Evolutionary conservation across 2,329 filamentous ascomycete genomes (phyloP), one percentile per base, ranked within the genome.

Genomic region (Fusarium gaditjirri): DNA sequence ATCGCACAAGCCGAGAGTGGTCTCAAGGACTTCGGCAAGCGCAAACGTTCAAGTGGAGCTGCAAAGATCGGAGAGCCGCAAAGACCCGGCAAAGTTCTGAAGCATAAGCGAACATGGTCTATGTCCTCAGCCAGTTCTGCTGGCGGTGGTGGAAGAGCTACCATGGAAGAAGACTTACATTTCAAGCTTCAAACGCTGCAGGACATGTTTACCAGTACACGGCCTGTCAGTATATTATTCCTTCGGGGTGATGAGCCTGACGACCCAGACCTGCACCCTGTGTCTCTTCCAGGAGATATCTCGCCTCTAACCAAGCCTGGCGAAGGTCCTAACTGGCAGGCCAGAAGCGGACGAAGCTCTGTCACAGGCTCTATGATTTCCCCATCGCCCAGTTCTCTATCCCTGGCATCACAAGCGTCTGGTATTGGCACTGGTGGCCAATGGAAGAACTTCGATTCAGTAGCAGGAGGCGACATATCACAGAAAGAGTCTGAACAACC

Each of bases 21-120:
- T 0, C 85, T 91, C 76, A 92, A 92, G 77, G 90, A 92, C 70
- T 90, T 89, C 71, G 86, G 88, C 47, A 92, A 92, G 79, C 84
- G 90, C 60, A 92, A 92, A 80, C 84, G 89, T 47, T 83, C 87
- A 43, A 84, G 84, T 12, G 86, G 84, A 5, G 83, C 81, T 5
- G 77, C 81, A n/a, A 88, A 88, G 73, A 73, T 75, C 9, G 84
- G 84, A 72, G 81, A 86, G 70, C 74, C 84, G 78, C 83, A 91
- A 80, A 86, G 93, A 61, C 91, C 92, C 6, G 92, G 92, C n/a
- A 97, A 97, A 80, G 89, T 93, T 2, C 89, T 90, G 29, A 97
- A 97, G 81, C 94, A 98, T 83, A 97, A 97, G 82, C 87, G 95
- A 65, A 97, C 94, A 1, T 98, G 95, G 94, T 98, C 95, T 14